Conservation (phyloP, 1,284 basidiomycete genomes). For the Moniliophthora roreri region DNA sequence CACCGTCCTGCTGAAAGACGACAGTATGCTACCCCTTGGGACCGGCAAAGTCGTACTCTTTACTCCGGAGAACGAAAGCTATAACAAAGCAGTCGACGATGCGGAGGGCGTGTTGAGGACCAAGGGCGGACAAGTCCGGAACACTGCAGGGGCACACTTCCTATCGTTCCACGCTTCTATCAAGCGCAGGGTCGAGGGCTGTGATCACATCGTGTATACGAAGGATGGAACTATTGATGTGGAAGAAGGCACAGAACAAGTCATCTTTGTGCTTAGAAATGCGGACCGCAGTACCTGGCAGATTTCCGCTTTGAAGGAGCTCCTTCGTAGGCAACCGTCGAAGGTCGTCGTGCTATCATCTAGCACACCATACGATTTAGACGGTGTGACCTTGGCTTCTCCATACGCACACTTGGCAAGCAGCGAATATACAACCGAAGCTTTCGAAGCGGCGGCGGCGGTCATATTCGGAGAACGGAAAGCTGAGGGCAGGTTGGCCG, state of each 20-base stretch:
- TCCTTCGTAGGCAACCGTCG: constrained; percentile 18
- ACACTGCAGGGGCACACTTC: constrained; percentile 59
- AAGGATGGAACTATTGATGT: constrained; percentile 21
- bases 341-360: constrained; percentile 7
- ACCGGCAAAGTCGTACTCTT: constrained; percentile 40
- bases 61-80: constrained; percentile 54
- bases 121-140: constrained; percentile 42
- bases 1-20: constrained; percentile 45
- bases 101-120: constrained; percentile 45
- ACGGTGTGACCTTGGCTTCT: neutral
- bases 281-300: constrained; percentile 59
- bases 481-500: constrained; percentile 1
- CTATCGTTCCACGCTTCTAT: constrained; percentile 45
- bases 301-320: constrained; percentile 36
- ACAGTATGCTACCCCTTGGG: constrained; percentile 36
- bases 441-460: constrained; percentile 4
- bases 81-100: constrained; percentile 65
- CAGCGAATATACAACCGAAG: constrained; percentile 6
- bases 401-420: constrained; percentile 3
- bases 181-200: constrained; percentile 26
- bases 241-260: constrained; percentile 23
- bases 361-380: constrained; percentile 10
- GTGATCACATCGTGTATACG: constrained; percentile 50
- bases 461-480: constrained; percentile 9
- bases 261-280: constrained; percentile 60